Conservation (phyloP, 1,284 basidiomycete genomes). For the Austroboletus niveus region DNA sequence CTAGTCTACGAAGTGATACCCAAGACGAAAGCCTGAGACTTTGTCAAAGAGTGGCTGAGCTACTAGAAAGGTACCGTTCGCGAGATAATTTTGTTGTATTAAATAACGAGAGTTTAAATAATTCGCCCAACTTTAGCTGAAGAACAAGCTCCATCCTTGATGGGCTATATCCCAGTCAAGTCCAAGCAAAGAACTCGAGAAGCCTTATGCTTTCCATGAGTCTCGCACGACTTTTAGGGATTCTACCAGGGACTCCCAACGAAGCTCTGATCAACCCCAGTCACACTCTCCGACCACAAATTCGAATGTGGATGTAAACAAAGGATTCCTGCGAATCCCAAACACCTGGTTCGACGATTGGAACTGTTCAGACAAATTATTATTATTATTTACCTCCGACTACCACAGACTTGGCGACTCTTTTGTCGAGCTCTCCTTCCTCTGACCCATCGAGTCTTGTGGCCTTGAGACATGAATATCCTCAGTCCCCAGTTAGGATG, state of each 20-base stretch:
- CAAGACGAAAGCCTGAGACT: slow-evolving; percentile 66
- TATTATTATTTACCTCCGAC: slow-evolving; percentile 13
- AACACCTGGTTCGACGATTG: not conserved
- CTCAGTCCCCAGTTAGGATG: slow-evolving; percentile 30
- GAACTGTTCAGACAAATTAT: slow-evolving; percentile 8
- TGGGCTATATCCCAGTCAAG: slow-evolving; percentile 45
- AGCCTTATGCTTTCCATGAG: slow-evolving; percentile 18
- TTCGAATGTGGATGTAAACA: slow-evolving; percentile 1
- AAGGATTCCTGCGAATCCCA: slow-evolving; percentile 3
- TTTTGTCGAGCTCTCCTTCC: slow-evolving; percentile 30
- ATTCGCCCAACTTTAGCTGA: slow-evolving; percentile 40
- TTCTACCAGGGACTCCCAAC: slow-evolving; percentile 3
- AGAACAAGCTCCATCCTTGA: slow-evolving; percentile 70
- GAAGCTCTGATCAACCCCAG: slow-evolving; percentile 1
- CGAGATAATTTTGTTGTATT: slow-evolving; percentile 45
- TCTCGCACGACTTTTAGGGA: slow-evolving; percentile 21
- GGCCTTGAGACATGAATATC: slow-evolving; percentile 37
- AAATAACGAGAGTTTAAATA: not conserved
- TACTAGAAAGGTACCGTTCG: slow-evolving; percentile 74
- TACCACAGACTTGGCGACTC: slow-evolving; percentile 4
- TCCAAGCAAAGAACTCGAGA: slow-evolving; percentile 27
- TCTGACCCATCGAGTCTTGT: slow-evolving; percentile 42
- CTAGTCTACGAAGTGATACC: slow-evolving; percentile 49
- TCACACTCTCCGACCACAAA: not conserved
- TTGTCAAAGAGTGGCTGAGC: slow-evolving; percentile 73